Percentiles rank a stretch among this genome's conserved stretches.
These are phyloP conservation scores for Oryza longistaminata DNA, from an alignment of 176 grass and related monocot species.

Conservation along the genomic window DNA sequence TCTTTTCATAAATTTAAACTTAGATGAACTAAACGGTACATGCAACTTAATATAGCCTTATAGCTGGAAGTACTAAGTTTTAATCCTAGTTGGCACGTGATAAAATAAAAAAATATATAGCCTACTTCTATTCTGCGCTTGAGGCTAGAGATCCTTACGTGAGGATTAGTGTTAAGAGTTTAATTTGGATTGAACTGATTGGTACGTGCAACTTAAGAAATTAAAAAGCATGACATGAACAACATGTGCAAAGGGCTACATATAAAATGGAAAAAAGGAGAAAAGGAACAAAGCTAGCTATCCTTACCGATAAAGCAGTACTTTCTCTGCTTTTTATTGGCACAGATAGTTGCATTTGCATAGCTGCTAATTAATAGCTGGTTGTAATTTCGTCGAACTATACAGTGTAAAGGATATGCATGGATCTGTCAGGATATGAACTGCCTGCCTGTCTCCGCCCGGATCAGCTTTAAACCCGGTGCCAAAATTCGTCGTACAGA, in stretches of 20 bases:
- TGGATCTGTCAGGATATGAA: neutral
- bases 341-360: conserved; percentile 12
- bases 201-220: too few relatives aligned
- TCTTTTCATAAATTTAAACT: too few relatives aligned
- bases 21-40: too few relatives aligned
- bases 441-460: neutral
- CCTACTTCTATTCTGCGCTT: too few relatives aligned
- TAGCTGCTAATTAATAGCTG: neutral
- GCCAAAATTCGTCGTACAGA: neutral
- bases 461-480: neutral
- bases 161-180: too few relatives aligned
- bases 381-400: neutral
- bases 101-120: too few relatives aligned
- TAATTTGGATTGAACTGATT: too few relatives aligned
- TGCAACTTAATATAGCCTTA: too few relatives aligned
- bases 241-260: neutral
- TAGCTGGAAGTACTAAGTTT: too few relatives aligned
- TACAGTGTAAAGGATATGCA: neutral
- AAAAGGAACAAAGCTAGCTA: conserved; percentile 6
- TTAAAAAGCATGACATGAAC: neutral
- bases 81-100: too few relatives aligned
- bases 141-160: too few relatives aligned
- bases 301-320: neutral
- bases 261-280: neutral
- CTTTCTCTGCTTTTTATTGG: neutral